Percentiles rank a stretch among this genome's conserved stretches.
Conservation (phyloP, 2,329 filamentous ascomycete species). For the Chaetomium sp. region DNA sequence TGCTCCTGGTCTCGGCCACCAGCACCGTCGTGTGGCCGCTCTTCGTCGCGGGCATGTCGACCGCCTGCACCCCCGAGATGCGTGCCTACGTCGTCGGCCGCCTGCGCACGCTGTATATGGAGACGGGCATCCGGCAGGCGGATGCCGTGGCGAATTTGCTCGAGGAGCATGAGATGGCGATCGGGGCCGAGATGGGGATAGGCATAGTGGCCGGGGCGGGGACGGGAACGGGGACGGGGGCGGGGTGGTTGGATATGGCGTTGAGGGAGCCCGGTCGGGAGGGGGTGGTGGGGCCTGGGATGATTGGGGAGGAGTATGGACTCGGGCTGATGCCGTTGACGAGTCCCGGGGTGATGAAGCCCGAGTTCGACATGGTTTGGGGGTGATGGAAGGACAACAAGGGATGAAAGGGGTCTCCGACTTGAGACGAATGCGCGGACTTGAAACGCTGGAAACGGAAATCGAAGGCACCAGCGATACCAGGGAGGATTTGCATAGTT, state of each 20-base stretch:
- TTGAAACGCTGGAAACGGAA: background rate
- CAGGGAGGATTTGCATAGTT: slow-evolving; percentile 11
- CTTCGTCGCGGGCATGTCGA: slow-evolving; percentile 52
- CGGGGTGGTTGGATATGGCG: slow-evolving; percentile 2
- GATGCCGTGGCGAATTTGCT: slow-evolving; percentile 48
- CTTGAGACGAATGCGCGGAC: too few species aligned
- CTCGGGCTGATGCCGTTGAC: slow-evolving; percentile 20
- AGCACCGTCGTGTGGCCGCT: slow-evolving; percentile 55
- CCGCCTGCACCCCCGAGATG: slow-evolving; percentile 46
- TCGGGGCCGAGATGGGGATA: slow-evolving; percentile 11
- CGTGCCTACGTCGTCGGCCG: slow-evolving; percentile 49
- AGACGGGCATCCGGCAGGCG: slow-evolving; percentile 51
- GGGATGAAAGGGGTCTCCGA: background rate
- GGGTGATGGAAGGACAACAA: background rate
- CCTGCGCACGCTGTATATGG: slow-evolving; percentile 48
- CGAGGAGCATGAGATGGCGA: slow-evolving; percentile 39
- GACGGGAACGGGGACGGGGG: background rate
- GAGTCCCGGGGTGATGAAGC: slow-evolving; percentile 12
- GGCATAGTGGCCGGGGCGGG: background rate
- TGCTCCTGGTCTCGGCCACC: slow-evolving; percentile 52
- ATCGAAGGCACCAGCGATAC: slow-evolving; percentile 14
- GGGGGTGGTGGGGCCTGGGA: background rate
- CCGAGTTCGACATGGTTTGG: slow-evolving; percentile 24
- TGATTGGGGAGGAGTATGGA: slow-evolving; percentile 17
- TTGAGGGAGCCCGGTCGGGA: background rate